Percentiles rank a stretch among this genome's conserved stretches.
phyloP scores from a whole-genome alignment of 1,284 basidiomycete species.

The Afroboletus lepidellus region DNA sequence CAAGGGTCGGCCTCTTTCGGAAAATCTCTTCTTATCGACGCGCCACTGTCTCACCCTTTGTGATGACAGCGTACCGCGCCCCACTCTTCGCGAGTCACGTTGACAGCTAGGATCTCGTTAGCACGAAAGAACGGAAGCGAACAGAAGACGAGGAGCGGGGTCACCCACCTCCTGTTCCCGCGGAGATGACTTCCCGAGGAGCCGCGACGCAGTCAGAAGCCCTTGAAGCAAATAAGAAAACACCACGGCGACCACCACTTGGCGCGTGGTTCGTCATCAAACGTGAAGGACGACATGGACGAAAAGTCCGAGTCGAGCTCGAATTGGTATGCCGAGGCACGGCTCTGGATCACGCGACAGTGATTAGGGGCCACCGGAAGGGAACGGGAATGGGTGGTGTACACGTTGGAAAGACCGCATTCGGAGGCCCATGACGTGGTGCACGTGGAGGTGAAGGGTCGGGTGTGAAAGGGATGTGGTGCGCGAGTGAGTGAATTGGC shows the following conservation, averaged over 20 bases:
- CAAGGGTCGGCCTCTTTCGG: not conserved
- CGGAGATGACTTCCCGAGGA: conserved; percentile 16
- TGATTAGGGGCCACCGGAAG: not conserved
- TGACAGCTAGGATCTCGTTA: not conserved
- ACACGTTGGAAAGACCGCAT: conserved; percentile 15
- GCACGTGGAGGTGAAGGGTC: not conserved
- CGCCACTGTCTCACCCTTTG: not conserved
- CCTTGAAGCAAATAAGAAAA: conserved; percentile 25
- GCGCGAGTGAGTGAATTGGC: not conserved
- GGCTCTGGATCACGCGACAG: not conserved
- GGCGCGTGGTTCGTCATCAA: conserved; percentile 19
- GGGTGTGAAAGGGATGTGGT: not conserved
- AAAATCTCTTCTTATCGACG: not conserved
- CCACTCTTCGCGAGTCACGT: not conserved
- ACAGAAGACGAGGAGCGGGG: not conserved
- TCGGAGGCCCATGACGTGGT: conserved; percentile 14
- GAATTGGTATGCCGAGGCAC: conserved; percentile 20
- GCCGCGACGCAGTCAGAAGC: conserved; percentile 16
- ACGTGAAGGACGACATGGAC: conserved; percentile 27
- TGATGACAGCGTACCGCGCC: not conserved
- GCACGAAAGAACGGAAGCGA: not conserved
- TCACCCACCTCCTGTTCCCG: conserved; percentile 16
- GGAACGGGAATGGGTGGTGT: not conserved
- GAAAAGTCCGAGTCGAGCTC: conserved; percentile 29
- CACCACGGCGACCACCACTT: conserved; percentile 26